A percentile compares a stretch with the other conserved stretches of the same genome.
Evolutionary conservation across 768 basidiomycete genomes (phyloP).

Genomic region (Boletus pseudo-olivaceus): DNA sequence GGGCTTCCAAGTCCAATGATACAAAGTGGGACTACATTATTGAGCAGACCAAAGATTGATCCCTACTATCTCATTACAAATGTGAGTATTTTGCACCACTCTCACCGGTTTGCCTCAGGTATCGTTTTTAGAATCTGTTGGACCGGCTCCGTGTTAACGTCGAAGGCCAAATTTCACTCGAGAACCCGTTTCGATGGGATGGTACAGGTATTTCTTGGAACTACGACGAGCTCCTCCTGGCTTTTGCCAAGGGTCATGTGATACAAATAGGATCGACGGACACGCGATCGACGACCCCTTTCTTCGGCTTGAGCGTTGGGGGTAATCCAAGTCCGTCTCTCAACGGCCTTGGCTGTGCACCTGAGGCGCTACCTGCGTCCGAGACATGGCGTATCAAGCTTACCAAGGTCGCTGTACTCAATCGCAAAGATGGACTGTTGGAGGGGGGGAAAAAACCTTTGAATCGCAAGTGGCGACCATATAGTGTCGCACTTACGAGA

Average conservation of each 20-base stretch:
- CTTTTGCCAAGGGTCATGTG: conserved; percentile 57
- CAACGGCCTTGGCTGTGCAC: conserved; percentile 24
- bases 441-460: conserved; percentile 74
- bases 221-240: conserved; percentile 57
- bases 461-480: conserved; percentile 85
- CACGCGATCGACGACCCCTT: conserved; percentile 37
- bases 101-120: conserved; percentile 6
- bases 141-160: conserved; percentile 68
- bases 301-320: conserved; percentile 40
- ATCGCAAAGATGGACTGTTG: conserved; percentile 73
- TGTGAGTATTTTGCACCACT: conserved; percentile 39
- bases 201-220: conserved; percentile 68
- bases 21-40: conserved; percentile 35
- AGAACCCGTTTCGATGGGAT: conserved; percentile 65
- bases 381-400: conserved; percentile 57
- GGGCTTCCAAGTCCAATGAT: conserved; percentile 29
- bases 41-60: conserved; percentile 73
- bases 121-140: conserved; percentile 51
- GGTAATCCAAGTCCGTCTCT: conserved; percentile 32
- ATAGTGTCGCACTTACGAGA: conserved; percentile 80
- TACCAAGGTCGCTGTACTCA: conserved; percentile 76
- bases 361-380: conserved; percentile 24
- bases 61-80: conserved; percentile 88
- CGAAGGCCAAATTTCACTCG: conserved; percentile 49
- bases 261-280: conserved; percentile 53